phyloP scores from a whole-genome alignment of 208 protist genomes.

The Acanthamoeba healyi region DNA sequence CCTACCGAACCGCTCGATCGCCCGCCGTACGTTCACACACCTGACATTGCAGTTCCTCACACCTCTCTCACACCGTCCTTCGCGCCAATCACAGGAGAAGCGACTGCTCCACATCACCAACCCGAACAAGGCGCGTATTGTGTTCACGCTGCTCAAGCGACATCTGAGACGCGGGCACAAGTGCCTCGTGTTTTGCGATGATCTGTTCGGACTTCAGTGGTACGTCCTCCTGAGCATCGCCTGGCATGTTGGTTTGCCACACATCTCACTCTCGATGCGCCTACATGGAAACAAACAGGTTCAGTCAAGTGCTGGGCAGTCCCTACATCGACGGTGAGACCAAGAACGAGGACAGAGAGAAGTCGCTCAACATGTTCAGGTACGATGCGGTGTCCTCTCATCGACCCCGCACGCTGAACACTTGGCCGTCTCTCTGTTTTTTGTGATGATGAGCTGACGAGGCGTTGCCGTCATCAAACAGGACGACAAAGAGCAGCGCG shows the following conservation, averaged over 20 bases:
- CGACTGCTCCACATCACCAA: constrained; percentile 56
- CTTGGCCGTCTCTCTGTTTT: constrained; percentile 98
- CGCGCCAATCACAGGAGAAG: constrained; percentile 85
- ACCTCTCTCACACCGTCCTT: neutral
- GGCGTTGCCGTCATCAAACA: neutral
- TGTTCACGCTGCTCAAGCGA: constrained; percentile 45
- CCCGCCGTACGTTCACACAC: constrained; percentile 66
- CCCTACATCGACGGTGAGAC: constrained; percentile 58
- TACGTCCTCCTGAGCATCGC: neutral
- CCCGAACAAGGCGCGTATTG: constrained; percentile 63
- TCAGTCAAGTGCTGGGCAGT: constrained; percentile 55
- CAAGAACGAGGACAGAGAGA: constrained; percentile 28
- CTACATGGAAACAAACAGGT: neutral
- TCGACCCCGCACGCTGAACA: constrained; percentile 92
- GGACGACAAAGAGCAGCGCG: constrained; percentile 44
- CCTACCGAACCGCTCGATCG: constrained; percentile 86
- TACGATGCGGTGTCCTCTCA: constrained; percentile 93
- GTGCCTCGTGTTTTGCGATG: constrained; percentile 55
- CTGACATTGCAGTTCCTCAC: too few species aligned
- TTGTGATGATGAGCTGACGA: neutral
- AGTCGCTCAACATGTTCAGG: constrained; percentile 90
- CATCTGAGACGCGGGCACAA: constrained; percentile 51
- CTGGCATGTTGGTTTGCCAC: too few species aligned
- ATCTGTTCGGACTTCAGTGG: constrained; percentile 62
- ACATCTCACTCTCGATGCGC: neutral